These are phyloP conservation scores for Suillus subaureus DNA, from an alignment of 768 basidiomycete genomes.

Conservation along the genomic window DNA sequence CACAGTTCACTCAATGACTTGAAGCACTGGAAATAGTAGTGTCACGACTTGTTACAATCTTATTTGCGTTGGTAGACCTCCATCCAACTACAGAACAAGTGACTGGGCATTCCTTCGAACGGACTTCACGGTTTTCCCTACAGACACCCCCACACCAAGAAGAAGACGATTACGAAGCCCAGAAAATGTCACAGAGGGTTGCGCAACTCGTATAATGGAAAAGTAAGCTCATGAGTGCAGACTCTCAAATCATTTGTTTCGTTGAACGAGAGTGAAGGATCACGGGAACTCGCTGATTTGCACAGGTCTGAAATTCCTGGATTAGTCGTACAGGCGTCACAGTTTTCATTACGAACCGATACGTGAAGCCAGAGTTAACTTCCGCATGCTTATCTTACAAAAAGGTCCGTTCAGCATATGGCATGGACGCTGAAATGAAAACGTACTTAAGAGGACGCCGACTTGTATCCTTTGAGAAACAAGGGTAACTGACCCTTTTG, in stretches of 20 bases:
- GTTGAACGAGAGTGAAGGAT: not conserved
- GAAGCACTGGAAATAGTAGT: not conserved
- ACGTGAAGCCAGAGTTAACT: not conserved
- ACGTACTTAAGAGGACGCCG: not conserved
- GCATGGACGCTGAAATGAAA: not conserved
- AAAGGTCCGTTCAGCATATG: not conserved
- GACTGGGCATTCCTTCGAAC: not conserved
- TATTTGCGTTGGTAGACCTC: not conserved
- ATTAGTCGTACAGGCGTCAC: not conserved
- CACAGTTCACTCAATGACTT: not conserved
- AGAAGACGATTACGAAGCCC: not conserved
- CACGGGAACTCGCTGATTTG: not conserved
- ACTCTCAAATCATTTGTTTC: not conserved
- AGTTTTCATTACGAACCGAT: not conserved
- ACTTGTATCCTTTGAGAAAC: not conserved
- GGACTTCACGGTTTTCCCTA: not conserved
- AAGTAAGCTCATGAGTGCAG: not conserved
- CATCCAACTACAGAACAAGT: not conserved
- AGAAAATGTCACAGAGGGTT: not conserved
- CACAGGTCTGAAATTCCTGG: not conserved
- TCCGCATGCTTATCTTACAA: not conserved
- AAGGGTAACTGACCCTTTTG: not conserved
- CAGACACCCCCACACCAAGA: not conserved
- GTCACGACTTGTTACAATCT: not conserved
- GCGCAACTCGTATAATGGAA: not conserved